phyloP scores from a whole-genome alignment of 129 eudicot species.

The Cynara cardunculus region DNA sequence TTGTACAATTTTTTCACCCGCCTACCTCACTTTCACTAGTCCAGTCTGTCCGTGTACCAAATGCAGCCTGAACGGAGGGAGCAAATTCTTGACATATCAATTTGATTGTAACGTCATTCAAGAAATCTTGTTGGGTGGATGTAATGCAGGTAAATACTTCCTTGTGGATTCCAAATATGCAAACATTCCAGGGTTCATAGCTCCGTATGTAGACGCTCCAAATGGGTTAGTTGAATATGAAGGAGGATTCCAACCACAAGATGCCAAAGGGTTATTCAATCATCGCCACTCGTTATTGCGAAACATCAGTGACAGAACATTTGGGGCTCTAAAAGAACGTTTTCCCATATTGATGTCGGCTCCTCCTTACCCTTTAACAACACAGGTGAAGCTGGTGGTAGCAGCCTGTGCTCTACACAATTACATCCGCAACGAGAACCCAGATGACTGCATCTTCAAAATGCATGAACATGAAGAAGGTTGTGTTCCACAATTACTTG shows the following conservation, averaged over 20 bases:
- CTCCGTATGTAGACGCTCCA: slow-evolving; percentile 42
- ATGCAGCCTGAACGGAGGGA: too few species aligned
- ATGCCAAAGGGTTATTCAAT: slow-evolving; percentile 50
- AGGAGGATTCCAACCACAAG: slow-evolving; percentile 39
- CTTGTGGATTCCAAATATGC: slow-evolving; percentile 49
- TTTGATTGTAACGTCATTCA: neutral
- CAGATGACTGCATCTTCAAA: slow-evolving; percentile 47
- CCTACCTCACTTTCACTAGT: too few species aligned
- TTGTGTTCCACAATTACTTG: slow-evolving; percentile 21
- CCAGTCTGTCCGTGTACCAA: too few species aligned
- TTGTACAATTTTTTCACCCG: too few species aligned
- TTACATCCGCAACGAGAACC: slow-evolving; percentile 50
- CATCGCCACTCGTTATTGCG: slow-evolving; percentile 43
- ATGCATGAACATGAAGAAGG: slow-evolving; percentile 37
- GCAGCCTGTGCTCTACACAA: slow-evolving; percentile 63
- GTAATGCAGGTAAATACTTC: slow-evolving; percentile 46
- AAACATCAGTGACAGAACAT: slow-evolving; percentile 38
- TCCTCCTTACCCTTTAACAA: slow-evolving; percentile 59
- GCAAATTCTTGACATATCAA: neutral
- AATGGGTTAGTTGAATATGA: slow-evolving; percentile 29
- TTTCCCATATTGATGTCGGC: slow-evolving; percentile 57
- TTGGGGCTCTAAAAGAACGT: slow-evolving; percentile 53
- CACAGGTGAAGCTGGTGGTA: slow-evolving; percentile 54
- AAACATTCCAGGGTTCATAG: slow-evolving; percentile 52
- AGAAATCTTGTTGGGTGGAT: neutral